Base-by-base conservation (phyloP, 306 rosid species). In the Quercus glauca region DNA sequence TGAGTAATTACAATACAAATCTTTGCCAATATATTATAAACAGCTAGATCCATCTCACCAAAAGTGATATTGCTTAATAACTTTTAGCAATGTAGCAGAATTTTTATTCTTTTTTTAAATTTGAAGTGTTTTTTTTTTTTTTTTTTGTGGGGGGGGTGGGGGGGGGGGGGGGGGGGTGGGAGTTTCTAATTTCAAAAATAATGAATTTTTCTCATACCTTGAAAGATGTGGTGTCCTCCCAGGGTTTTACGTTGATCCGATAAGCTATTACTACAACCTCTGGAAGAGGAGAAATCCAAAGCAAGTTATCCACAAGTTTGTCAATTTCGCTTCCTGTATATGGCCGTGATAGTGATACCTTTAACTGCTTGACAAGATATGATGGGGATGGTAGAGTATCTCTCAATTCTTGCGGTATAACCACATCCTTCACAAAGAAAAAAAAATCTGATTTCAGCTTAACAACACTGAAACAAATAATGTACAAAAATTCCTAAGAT, bases 271-370 rank as follows among this genome's bases (percentile, higher is more conserved):
- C 2, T 28, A 75, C 13, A 64, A 70, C 26, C 26, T 41, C 41
- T 17, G 79, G 79, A n/a, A 37, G 57, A 75, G 72, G 71, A 19
- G 71, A 57, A 75, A 75, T 75, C 79, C 79, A 75, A 75, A 59
- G 52, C 52, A 45, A 45, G 52, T 45, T 45, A 45, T 45, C 52
- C 52, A 11, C 79, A 75, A 61, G 78, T 7, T 74, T 67, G 43
- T 31, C 19, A 1, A 74, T 17, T 29, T 43, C 60, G 33, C 33
- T 68, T 12, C 78, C 37, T 3, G 57, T 18, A 35, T 33, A 6
- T 29, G 78, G 69, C 55, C 35, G 6, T 41, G n/a, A 33, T n/a
- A 75, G 60, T 57, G 43, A 20, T 7, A 61, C 1, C 55, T 43
- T 75, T 56, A 75, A 75, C 43, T 59, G 71, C 71, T 75, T 75